Evolutionary conservation across 257 asterid genomes (phyloP), one percentile per base, ranked within the genome.

Genomic region (Solanum ossicruentum): DNA sequence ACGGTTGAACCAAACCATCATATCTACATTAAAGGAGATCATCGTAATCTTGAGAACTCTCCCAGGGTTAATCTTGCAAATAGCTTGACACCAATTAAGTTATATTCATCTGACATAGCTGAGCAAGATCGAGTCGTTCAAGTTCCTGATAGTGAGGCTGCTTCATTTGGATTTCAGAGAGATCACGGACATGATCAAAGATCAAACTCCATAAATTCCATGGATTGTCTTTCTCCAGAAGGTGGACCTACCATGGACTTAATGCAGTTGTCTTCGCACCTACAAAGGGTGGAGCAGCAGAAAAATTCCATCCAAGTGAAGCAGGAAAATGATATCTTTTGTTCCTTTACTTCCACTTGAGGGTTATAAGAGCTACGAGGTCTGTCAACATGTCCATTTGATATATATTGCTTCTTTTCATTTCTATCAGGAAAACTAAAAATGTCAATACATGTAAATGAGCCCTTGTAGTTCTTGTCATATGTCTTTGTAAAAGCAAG

Each of bases 221-320:
- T 21, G 51, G 73, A 20, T 69, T 55, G 71, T 10, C 52, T 45
- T 47, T 73, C 92, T 85, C 65, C 80, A 18, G 88, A 84, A 83
- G 85, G 81, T 20, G 87, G 85, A 0, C 47, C 88, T 66, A 89
- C 93, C 1, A 89, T 93, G 10, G 83, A 87, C 91, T 84, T 92
- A 91, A 84, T 87, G 26, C 93, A 93, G 65, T 71, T 93, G 84
- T 93, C 96, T 2, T 85, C 92, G 15, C 93, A 89, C 88, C 89
- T 93, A 84, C 92, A 89, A 72, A 89, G 96, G 79, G 92, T 93
- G 17, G 94, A 91, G 84, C 88, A 90, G 83, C 92, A 88, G 92
- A 92, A 88, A 83, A 67, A 86, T 39, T 85, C 83, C 47, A 81
- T 82, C 4, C 87, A 88, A 86, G 87, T 90, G 86, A 90, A 91